These are phyloP conservation scores for Diaporthe velutina DNA, from an alignment of 2,329 filamentous ascomycete species.

Conservation along the genomic window DNA sequence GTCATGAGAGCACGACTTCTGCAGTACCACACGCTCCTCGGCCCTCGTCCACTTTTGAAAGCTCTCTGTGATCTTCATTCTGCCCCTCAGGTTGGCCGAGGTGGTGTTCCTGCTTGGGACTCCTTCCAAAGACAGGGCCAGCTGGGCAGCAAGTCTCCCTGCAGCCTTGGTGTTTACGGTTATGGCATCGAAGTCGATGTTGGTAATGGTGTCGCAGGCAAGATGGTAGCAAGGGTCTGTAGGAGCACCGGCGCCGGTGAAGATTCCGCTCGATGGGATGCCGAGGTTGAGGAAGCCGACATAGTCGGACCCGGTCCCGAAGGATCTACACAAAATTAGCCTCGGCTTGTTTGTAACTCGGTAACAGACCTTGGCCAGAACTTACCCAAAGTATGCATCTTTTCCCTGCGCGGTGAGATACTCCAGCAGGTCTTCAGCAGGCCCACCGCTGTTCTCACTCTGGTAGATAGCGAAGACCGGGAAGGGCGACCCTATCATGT, in stretches of 20 bases:
- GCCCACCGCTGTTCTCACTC: slow-evolving; percentile 3
- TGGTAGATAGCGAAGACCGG: slow-evolving; percentile 50
- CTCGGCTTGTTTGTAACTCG: background rate
- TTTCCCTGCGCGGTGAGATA: slow-evolving; percentile 46
- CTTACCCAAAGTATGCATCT: slow-evolving; percentile 35
- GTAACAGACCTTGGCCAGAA: background rate
- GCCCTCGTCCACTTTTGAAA: slow-evolving; percentile 41
- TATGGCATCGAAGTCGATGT: slow-evolving; percentile 52
- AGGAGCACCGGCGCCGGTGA: slow-evolving; percentile 63
- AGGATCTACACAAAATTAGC: slow-evolving; percentile 52
- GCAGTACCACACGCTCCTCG: slow-evolving; percentile 38
- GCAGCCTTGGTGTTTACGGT: slow-evolving; percentile 56
- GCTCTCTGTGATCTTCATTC: slow-evolving; percentile 39
- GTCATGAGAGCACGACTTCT: slow-evolving; percentile 42
- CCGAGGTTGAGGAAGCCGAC: slow-evolving; percentile 69
- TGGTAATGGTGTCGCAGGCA: slow-evolving; percentile 54
- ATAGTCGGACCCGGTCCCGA: slow-evolving; percentile 72
- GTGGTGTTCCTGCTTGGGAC: slow-evolving; percentile 41
- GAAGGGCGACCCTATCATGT: slow-evolving; percentile 55
- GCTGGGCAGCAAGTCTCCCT: slow-evolving; percentile 59
- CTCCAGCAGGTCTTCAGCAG: background rate
- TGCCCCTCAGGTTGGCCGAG: slow-evolving; percentile 39
- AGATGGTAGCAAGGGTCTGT: slow-evolving; percentile 49
- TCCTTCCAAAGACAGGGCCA: slow-evolving; percentile 43
- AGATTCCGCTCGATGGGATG: slow-evolving; percentile 69